Evolutionary conservation across 2,329 filamentous ascomycete species (phyloP).

Genomic region (Penicillium sp.): DNA sequence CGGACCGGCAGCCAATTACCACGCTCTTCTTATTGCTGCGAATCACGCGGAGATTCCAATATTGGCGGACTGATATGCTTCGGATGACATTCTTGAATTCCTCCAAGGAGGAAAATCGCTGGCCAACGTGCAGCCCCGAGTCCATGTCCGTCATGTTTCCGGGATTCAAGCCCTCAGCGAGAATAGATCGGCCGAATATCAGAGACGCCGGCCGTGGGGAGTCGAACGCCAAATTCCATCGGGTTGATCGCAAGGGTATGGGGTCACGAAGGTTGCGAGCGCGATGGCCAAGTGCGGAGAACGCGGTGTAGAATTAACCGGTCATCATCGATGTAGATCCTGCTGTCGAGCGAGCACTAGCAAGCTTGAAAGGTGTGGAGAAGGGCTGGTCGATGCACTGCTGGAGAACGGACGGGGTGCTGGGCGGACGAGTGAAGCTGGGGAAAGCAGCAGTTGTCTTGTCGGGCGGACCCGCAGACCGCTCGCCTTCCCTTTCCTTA

Average conservation of each 20-base stretch:
- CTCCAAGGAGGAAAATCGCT: slow-evolving; percentile 39
- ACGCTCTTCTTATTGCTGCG: slow-evolving; percentile 44
- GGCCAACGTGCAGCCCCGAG: slow-evolving; percentile 41
- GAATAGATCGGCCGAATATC: slow-evolving; percentile 16
- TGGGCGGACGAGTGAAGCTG: slow-evolving; percentile 4
- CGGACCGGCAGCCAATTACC: slow-evolving; percentile 42
- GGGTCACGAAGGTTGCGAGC: slow-evolving; percentile 5
- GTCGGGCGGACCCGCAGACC: slow-evolving; percentile 14
- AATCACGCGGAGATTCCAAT: slow-evolving; percentile 42
- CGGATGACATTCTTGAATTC: slow-evolving; percentile 41
- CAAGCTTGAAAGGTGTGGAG: too few relatives aligned
- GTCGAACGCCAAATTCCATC: slow-evolving; percentile 26
- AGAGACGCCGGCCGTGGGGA: slow-evolving; percentile 14
- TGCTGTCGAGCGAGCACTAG: slow-evolving; percentile 7
- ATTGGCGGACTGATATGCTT: slow-evolving; percentile 41
- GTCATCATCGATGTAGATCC: slow-evolving; percentile 12
- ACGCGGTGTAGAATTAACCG: slow-evolving; percentile 14
- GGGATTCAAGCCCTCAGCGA: slow-evolving; percentile 12
- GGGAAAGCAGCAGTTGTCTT: slow-evolving; percentile 12
- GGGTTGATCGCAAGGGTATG: slow-evolving; percentile 10
- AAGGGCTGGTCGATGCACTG: background rate
- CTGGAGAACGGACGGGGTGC: background rate
- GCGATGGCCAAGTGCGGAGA: slow-evolving; percentile 10
- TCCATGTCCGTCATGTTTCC: slow-evolving; percentile 39
- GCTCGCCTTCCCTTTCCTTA: slow-evolving; percentile 25